Percentiles rank a stretch among this genome's conserved stretches.
These are phyloP conservation scores for Primulina tabacum DNA, from an alignment of 257 asterid genomes.

Conservation along the genomic window DNA sequence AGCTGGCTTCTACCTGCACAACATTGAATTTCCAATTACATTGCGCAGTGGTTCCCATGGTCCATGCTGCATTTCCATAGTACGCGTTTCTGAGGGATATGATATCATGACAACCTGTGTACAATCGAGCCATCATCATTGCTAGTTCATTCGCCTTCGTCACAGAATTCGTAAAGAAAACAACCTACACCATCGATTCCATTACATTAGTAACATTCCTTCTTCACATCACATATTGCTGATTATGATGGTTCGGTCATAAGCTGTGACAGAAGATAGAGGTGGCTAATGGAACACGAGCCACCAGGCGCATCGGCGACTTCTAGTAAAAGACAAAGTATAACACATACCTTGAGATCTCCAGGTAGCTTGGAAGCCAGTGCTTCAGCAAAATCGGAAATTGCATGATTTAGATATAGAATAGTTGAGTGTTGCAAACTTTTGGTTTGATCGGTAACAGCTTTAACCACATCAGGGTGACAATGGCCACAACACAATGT, in stretches of 20 bases:
- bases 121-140: constrained; percentile 68
- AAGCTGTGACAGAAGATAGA: neutral
- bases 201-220: neutral
- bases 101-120: constrained; percentile 59
- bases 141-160: constrained; percentile 82
- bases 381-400: constrained; percentile 76
- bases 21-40: constrained; percentile 71
- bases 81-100: constrained; percentile 67
- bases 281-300: neutral
- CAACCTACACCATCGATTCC: constrained; percentile 40
- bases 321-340: neutral
- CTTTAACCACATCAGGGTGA: constrained; percentile 70
- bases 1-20: constrained; percentile 44
- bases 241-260: neutral
- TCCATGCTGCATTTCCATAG: constrained; percentile 71
- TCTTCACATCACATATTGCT: neutral
- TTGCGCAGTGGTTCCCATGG: constrained; percentile 77
- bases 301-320: neutral
- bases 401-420: constrained; percentile 58
- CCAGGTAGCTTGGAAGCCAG: constrained; percentile 66
- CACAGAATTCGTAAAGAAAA: constrained; percentile 75
- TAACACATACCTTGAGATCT: constrained; percentile 52
- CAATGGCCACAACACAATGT: constrained; percentile 81
- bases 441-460: constrained; percentile 54
- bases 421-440: constrained; percentile 62